Conservation (phyloP, 176 grass and related monocot genomes). For the Ananas comosus region DNA sequence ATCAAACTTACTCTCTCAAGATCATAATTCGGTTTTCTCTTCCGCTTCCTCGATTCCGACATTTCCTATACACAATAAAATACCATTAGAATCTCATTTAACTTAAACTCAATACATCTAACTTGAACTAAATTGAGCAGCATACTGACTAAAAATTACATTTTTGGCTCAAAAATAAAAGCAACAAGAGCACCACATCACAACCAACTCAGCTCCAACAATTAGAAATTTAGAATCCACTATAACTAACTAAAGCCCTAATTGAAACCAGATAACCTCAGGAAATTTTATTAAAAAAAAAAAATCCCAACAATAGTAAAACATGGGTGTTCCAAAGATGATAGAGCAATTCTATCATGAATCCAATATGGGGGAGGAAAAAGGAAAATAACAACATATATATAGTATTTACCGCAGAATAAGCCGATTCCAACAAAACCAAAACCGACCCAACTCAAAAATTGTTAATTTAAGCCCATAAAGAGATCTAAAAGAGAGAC, state of each 20-base stretch:
- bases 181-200: neutral
- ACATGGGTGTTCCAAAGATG: too few species aligned
- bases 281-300: neutral
- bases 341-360: too few species aligned
- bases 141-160: neutral
- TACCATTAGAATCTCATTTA: neutral
- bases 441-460: neutral
- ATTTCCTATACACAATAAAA: conserved; percentile 43
- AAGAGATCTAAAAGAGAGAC: neutral
- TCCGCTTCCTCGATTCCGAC: conserved; percentile 69
- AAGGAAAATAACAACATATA: neutral
- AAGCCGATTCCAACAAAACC: neutral
- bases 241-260: neutral
- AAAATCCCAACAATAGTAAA: neutral
- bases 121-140: neutral
- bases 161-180: neutral
- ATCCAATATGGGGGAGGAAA: neutral
- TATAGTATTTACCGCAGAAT: neutral
- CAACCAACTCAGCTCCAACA: neutral
- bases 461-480: neutral
- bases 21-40: conserved; percentile 55
- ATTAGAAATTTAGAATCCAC: neutral
- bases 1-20: conserved; percentile 53
- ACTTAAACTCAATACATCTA: neutral
- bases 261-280: neutral